Percentiles rank a stretch among this genome's conserved stretches.
These are phyloP conservation scores for Aspergillus aculeatinus DNA, from an alignment of 2,329 filamentous ascomycete species.

Conservation along the genomic window DNA sequence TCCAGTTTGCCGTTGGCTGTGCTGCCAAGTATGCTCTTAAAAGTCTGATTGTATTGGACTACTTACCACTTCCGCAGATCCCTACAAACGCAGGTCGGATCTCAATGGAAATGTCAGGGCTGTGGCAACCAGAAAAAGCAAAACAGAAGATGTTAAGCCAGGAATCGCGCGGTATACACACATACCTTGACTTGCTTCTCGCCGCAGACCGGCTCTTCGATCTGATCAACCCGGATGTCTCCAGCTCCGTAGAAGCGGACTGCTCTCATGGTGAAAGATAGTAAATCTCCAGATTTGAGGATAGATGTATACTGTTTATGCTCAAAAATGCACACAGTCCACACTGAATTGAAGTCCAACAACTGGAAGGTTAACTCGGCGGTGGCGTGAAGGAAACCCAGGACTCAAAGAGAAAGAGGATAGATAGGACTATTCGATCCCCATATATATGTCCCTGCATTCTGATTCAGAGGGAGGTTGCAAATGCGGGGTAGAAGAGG, in stretches of 20 bases:
- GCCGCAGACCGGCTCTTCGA: conserved; percentile 41
- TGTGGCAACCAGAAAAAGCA: too few species aligned
- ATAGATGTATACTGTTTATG: too few species aligned
- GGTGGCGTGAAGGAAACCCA: too few species aligned
- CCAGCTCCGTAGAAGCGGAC: conserved; percentile 37
- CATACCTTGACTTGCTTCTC: conserved; percentile 51
- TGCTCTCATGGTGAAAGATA: conserved; percentile 32
- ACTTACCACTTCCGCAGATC: conserved; percentile 35
- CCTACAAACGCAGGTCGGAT: conserved; percentile 36
- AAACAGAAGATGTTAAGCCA: background rate
- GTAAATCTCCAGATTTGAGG: background rate
- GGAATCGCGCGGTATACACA: conserved; percentile 10
- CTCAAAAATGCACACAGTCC: too few species aligned
- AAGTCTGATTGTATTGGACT: too few species aligned
- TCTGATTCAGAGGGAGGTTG: background rate
- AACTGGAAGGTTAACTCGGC: too few species aligned
- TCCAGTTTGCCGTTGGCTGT: too few species aligned
- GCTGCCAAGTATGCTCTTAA: too few species aligned
- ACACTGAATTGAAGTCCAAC: too few species aligned
- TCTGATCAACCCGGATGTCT: conserved; percentile 38
- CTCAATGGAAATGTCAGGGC: conserved; percentile 4
- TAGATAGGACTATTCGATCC: background rate
- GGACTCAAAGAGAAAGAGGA: too few species aligned
- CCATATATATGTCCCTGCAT: background rate
- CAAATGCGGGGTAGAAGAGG: background rate